phyloP scores from a whole-genome alignment of 352 stramenopile genomes.

The Globisporangium yorkense region DNA sequence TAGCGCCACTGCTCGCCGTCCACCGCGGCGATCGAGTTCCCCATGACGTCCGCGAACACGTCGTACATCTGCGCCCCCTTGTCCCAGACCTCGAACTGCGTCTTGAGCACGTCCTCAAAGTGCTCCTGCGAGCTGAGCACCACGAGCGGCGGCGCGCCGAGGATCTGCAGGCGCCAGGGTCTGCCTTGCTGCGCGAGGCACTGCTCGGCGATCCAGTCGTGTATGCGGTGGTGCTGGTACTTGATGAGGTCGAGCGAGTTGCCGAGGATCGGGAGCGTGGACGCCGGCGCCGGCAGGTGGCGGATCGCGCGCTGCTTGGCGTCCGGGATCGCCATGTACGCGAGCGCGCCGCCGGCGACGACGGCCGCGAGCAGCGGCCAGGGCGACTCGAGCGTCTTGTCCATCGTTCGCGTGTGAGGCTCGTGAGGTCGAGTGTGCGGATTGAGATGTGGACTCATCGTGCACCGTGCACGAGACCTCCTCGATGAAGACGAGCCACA shows the following conservation, averaged over 20 bases:
- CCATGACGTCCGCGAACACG: constrained; percentile 17
- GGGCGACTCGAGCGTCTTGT: background rate
- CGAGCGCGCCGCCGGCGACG: constrained; percentile 3
- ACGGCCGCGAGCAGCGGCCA: constrained; percentile 1
- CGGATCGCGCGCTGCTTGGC: constrained; percentile 7
- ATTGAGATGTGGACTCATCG: background rate
- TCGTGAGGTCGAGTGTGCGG: background rate
- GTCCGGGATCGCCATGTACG: constrained; percentile 7
- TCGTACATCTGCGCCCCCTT: constrained; percentile 23
- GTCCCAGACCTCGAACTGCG: constrained; percentile 28
- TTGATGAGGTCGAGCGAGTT: constrained; percentile 17
- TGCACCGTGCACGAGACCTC: too few species aligned
- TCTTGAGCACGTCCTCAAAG: constrained; percentile 31
- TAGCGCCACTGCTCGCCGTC: constrained; percentile 27
- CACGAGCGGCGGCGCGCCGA: constrained; percentile 17
- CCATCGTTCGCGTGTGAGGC: background rate
- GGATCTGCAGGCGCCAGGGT: constrained; percentile 19
- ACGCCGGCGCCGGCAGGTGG: constrained; percentile 8
- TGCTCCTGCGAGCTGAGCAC: constrained; percentile 16
- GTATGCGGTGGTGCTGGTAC: constrained; percentile 4
- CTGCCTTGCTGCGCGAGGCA: background rate
- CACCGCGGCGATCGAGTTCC: constrained; percentile 17
- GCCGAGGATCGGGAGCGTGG: constrained; percentile 17
- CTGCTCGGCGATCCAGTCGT: constrained; percentile 16
- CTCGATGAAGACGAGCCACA: background rate